Conservation (phyloP, 257 asterid species). For the Leonotis leonurus region DNA sequence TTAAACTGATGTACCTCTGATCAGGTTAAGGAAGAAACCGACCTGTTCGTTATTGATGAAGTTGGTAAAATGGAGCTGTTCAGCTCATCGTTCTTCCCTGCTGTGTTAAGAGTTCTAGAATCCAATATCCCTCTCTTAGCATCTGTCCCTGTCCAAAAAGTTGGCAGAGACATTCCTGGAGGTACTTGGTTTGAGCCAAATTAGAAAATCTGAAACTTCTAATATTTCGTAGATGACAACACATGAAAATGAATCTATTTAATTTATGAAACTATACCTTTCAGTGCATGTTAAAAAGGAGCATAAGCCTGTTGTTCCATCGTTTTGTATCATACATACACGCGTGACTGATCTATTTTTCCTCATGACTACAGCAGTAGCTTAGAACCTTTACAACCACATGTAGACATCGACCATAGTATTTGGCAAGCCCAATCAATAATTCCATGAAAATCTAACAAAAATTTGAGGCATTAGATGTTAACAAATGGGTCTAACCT, state of each 20-base stretch:
- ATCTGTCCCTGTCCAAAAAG: conserved; percentile 61
- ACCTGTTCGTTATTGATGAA: conserved; percentile 78
- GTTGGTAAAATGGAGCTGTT: conserved; percentile 89
- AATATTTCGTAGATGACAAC: not conserved
- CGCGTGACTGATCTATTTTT: not conserved
- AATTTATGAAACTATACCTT: not conserved
- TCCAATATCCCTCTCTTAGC: conserved; percentile 86
- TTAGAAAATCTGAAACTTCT: not conserved
- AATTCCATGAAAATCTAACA: not conserved
- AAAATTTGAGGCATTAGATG: not conserved
- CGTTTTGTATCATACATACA: not conserved
- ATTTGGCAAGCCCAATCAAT: not conserved
- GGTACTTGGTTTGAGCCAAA: too few relatives aligned
- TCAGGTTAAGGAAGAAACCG: conserved; percentile 73
- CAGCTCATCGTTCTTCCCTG: conserved; percentile 83
- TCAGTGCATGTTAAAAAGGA: not conserved
- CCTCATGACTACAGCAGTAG: not conserved
- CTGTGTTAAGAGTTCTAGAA: conserved; percentile 69
- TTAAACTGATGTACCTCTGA: conserved; percentile 20
- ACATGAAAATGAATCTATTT: not conserved
- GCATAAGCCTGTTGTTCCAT: not conserved
- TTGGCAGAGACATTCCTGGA: conserved; percentile 80
- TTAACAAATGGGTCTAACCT: not conserved
- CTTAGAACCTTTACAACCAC: not conserved
- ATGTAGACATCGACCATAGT: not conserved